These are phyloP conservation scores for Annona squamosa DNA, from an alignment of 164 flowering plant species.

Conservation along the genomic window DNA sequence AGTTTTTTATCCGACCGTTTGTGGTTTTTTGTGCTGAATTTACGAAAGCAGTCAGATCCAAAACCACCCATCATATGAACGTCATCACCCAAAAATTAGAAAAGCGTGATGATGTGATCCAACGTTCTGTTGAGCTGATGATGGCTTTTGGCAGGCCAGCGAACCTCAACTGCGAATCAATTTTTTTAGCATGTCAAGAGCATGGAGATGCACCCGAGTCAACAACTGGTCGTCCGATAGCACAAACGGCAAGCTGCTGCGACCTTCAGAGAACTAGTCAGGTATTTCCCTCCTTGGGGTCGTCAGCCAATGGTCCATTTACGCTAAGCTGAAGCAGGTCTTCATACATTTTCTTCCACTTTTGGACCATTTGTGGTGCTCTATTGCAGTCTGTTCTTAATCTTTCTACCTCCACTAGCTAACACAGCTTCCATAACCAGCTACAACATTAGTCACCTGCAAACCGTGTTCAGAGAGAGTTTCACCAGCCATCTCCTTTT, in stretches of 20 bases:
- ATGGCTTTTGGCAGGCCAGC: no score
- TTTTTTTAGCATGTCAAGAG: no score
- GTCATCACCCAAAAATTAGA: no score
- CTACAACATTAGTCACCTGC: conserved; percentile 54
- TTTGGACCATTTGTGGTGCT: conserved; percentile 47
- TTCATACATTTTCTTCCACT: conserved; percentile 64
- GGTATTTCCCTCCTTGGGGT: conserved; percentile 5
- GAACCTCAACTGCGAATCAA: no score
- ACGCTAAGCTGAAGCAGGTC: conserved; percentile 50
- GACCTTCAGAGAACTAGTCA: background rate
- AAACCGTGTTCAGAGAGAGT: conserved; percentile 45
- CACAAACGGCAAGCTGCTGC: background rate
- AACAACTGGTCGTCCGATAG: no score
- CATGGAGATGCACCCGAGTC: no score
- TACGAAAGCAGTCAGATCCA: no score
- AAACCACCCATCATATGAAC: no score
- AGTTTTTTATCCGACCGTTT: no score
- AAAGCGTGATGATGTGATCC: no score
- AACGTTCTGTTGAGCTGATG: no score
- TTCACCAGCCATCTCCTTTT: conserved; percentile 24
- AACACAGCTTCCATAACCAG: conserved; percentile 72
- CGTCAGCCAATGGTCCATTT: conserved; percentile 43
- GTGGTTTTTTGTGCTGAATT: no score
- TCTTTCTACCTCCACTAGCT: conserved; percentile 64
- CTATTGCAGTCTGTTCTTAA: conserved; percentile 41